Base-by-base conservation (phyloP, 1,284 basidiomycete genomes). In the Ceratobasidium sp. region DNA sequence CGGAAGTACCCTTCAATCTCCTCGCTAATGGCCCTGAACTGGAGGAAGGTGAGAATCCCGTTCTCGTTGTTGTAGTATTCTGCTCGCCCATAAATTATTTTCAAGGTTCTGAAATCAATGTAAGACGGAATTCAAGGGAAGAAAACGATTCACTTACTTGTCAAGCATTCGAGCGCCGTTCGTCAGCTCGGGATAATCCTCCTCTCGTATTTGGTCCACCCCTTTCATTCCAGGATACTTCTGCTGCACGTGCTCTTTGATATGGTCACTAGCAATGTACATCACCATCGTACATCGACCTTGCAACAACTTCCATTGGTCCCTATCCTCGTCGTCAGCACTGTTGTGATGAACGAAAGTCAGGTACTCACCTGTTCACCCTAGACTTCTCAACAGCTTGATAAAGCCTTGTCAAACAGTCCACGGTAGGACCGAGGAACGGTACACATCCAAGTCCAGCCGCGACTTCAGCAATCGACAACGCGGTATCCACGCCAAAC, bases 261-360 rank as follows among this genome's bases (percentile, higher is more conserved):
- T 47, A n/a, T 62, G 58, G 22, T 45, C 58, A 13, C 58, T 47
- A 17, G 58, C 58, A 20, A 62, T 62, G 2, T 47, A 47, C 20
- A n/a, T 40, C 17, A 62, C 58, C 58, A 62, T 62, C n/a, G 52
- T 47, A n/a, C 58, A 62, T 40, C 58, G 58, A 22, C 58, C 58
- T 32, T 38, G 42, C 12, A 17, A 34, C 22, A 15, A 29, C 49
- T 15, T 27, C 20, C 49, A 4, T 31, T 54, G 52, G 8, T 35
- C 52, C 32, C 43, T 45, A 17, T 3, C 10, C 13, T 4, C 17
- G 17, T 35, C 17, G n/a, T 54, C 29, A 54, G 32, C 13, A n/a
- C 3, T 22, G 17, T 15, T 25, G 27, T 8, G 20, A 10, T 29
- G 1, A 31, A 45, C 20, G 17, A 45, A 45, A 3, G 5, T 22